Base-by-base conservation (phyloP, 108 stramenopile genomes). In the Craspedostauros australis region DNA sequence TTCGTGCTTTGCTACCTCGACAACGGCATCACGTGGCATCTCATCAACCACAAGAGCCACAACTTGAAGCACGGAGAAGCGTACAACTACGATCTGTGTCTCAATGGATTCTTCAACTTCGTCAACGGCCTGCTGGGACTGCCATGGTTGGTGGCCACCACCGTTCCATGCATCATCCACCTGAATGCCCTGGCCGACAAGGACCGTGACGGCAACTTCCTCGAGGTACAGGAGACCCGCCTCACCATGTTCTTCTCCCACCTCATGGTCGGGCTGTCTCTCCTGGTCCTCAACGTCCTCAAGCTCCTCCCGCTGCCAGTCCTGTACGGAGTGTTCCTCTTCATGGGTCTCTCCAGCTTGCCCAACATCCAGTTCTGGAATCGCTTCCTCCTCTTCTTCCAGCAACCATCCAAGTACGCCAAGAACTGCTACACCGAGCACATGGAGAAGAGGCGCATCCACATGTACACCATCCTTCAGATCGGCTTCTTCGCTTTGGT, bases 1-100 rank as follows among this genome's bases (percentile, higher is more conserved):
- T 79, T 79, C 57, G 43, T 79, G 18, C 44, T 79, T 3, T 24
- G 55, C 18, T 79, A 46, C 54, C 62, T 79, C 7, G 78, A 79
- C 52, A 57, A 79, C 39, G 78, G 78, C 21, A 79, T 75, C 52
- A 66, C 72, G 3, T 57, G 49, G 19, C 19, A 69, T 49, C 39
- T 69, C 33, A 60, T 69, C 50, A 54, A 62, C 46, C 59, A 61
- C 44, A 38, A 38, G 39, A 47, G 36, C 20, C 51, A 74, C 62
- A 63, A 68, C 15, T 16, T 74, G 2, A 20, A 50, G n/a, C 73
- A 75, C 50, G 73, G 73, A 46, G 68, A 69, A 21, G 61, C 73
- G 7, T 75, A 75, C 66, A 75, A 70, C 46, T 75, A 62, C 21
- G 73, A 75, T 50, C 19, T 55, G 6, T 39, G 37, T 18, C 5